phyloP scores from a whole-genome alignment of 73 alveolate genomes.

The Tetrahymena elliotti region DNA sequence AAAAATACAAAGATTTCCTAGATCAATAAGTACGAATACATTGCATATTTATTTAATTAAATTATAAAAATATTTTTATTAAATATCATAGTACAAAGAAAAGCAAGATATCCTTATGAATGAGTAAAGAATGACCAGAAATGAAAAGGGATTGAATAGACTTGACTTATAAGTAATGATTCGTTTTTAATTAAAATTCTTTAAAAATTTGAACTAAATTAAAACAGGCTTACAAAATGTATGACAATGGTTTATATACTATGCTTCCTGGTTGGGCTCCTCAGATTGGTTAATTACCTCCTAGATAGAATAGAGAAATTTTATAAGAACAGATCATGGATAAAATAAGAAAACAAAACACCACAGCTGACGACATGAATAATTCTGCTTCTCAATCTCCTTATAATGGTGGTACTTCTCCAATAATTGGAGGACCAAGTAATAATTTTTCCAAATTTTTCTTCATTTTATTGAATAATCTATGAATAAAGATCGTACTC shows the following conservation, averaged over 20 bases:
- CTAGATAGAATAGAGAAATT: not conserved
- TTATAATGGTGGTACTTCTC: not conserved
- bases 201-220: not conserved
- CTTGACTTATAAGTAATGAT: not conserved
- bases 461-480: not conserved
- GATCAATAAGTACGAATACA: not conserved
- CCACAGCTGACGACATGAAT: not conserved
- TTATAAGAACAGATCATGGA: not conserved
- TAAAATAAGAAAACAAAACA: not conserved
- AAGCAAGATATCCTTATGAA: not conserved
- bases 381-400: not conserved
- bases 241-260: not conserved
- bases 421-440: not conserved
- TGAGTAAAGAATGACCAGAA: not conserved
- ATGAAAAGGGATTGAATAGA: not conserved
- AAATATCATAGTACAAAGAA: not conserved
- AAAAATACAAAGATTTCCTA: not conserved
- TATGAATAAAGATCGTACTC: not conserved
- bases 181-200: not conserved
- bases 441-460: not conserved
- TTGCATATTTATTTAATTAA: too few species aligned
- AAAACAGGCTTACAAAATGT: not conserved
- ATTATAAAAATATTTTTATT: not conserved
- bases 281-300: not conserved
- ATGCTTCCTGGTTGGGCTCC: not conserved